phyloP scores from a whole-genome alignment of 306 rosid genomes.

The Dalbergia oliveri region DNA sequence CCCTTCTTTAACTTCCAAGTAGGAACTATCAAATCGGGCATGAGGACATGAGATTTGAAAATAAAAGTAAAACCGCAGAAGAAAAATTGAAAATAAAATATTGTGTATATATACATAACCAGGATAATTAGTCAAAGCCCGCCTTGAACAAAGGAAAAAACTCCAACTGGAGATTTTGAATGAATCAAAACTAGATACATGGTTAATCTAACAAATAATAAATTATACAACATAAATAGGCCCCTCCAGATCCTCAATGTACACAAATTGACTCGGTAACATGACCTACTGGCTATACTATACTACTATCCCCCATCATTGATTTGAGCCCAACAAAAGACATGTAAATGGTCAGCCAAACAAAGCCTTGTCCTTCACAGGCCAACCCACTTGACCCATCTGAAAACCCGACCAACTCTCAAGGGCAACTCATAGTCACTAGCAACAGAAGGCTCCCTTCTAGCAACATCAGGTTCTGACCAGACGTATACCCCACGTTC shows the following conservation, averaged over 20 bases:
- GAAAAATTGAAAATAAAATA: constrained; percentile 12
- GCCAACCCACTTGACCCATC: constrained; percentile 99
- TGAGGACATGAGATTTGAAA: neutral
- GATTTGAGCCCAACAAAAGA: too few species aligned
- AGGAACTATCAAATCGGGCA: neutral
- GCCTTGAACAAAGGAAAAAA: constrained; percentile 38
- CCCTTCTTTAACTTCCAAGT: too few species aligned
- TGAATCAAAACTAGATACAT: constrained; percentile 66
- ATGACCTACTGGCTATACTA: constrained; percentile 44
- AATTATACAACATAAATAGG: constrained; percentile 41
- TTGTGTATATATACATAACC: constrained; percentile 55
- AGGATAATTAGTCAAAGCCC: constrained; percentile 41
- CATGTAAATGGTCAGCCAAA: constrained; percentile 37
- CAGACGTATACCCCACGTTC: constrained; percentile 98
- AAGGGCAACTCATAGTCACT: constrained; percentile 91
- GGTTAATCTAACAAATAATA: constrained; percentile 58
- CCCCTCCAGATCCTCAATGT: constrained; percentile 61
- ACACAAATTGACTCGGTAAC: constrained; percentile 54
- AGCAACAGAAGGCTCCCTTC: constrained; percentile 81
- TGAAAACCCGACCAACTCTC: constrained; percentile 82
- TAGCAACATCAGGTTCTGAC: constrained; percentile 84
- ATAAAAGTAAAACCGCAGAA: neutral
- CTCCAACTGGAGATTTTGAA: constrained; percentile 57
- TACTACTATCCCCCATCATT: neutral
- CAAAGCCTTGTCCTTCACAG: constrained; percentile 47